These are phyloP conservation scores for Microdochium nivale DNA, from an alignment of 2,329 filamentous ascomycete species.

Conservation along the genomic window DNA sequence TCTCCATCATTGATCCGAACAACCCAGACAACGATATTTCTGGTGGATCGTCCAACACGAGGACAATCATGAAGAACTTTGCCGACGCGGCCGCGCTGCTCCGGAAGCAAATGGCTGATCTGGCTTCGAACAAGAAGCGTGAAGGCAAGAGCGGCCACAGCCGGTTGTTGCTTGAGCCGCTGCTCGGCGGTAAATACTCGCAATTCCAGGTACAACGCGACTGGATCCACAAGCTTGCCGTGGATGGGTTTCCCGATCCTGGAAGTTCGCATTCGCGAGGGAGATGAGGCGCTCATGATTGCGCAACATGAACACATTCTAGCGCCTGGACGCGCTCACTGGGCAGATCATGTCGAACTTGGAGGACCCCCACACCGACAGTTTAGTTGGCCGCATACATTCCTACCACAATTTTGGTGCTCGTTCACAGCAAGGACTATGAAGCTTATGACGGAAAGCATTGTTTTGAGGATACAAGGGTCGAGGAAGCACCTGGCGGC, in stretches of 20 bases:
- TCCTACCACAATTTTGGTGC: too few species aligned
- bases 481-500: neutral
- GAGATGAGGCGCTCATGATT: too few species aligned
- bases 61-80: slow-evolving; percentile 62
- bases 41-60: slow-evolving; percentile 68
- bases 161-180: slow-evolving; percentile 54
- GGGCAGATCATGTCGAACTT: too few species aligned
- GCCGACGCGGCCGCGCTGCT: slow-evolving; percentile 51
- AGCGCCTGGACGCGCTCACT: too few species aligned
- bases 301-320: too few species aligned
- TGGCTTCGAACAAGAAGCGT: slow-evolving; percentile 26
- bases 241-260: neutral
- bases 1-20: slow-evolving; percentile 91
- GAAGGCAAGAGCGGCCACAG: slow-evolving; percentile 24
- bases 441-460: neutral
- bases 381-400: neutral
- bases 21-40: slow-evolving; percentile 80
- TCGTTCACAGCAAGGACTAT: neutral
- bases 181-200: slow-evolving; percentile 73
- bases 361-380: too few species aligned
- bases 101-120: slow-evolving; percentile 44
- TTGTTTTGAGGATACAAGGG: neutral
- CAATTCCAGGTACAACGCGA: slow-evolving; percentile 63
- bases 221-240: neutral
- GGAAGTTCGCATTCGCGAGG: neutral